Conservation (phyloP, 305 asterid species). For the Coffea humblotiana region DNA sequence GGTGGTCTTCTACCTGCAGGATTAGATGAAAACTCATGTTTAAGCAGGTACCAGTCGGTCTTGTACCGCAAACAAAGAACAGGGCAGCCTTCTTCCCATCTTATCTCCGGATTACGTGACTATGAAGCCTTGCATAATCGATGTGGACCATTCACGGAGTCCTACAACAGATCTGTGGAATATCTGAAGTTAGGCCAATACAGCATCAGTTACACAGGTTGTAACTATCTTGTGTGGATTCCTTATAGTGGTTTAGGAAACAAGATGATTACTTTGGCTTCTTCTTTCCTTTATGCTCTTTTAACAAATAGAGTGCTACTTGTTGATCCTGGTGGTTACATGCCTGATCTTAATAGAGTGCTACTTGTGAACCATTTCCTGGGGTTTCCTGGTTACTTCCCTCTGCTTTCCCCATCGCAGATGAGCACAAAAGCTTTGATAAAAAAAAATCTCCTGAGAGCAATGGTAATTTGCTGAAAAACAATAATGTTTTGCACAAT, state of each 20-base stretch:
- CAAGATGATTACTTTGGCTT: slow-evolving; percentile 59
- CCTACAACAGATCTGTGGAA: slow-evolving; percentile 47
- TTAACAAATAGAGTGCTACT: slow-evolving; percentile 74
- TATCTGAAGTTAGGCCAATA: slow-evolving; percentile 36
- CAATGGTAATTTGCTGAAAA: slow-evolving; percentile 52
- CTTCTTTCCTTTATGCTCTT: slow-evolving; percentile 77
- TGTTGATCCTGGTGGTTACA: slow-evolving; percentile 46
- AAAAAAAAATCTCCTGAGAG: slow-evolving; percentile 27
- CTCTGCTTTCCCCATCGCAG: slow-evolving; percentile 15
- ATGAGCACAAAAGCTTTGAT: not conserved
- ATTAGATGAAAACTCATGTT: slow-evolving; percentile 59
- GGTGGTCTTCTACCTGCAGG: slow-evolving; percentile 63
- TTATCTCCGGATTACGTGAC: slow-evolving; percentile 59
- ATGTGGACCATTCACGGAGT: slow-evolving; percentile 69
- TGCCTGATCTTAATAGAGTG: slow-evolving; percentile 38
- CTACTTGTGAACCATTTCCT: slow-evolving; percentile 81
- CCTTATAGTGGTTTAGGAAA: slow-evolving; percentile 73
- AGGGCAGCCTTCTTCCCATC: slow-evolving; percentile 56
- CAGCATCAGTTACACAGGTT: slow-evolving; percentile 34
- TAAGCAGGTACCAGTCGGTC: slow-evolving; percentile 62
- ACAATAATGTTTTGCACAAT: not conserved
- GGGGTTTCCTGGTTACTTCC: slow-evolving; percentile 33
- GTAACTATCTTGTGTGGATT: slow-evolving; percentile 67
- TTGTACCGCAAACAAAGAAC: slow-evolving; percentile 35
- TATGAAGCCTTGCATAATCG: slow-evolving; percentile 67